Percentiles rank a stretch among this genome's conserved stretches.
Conservation (phyloP, 495 filamentous ascomycete genomes). For the Xeromyces bisporus region DNA sequence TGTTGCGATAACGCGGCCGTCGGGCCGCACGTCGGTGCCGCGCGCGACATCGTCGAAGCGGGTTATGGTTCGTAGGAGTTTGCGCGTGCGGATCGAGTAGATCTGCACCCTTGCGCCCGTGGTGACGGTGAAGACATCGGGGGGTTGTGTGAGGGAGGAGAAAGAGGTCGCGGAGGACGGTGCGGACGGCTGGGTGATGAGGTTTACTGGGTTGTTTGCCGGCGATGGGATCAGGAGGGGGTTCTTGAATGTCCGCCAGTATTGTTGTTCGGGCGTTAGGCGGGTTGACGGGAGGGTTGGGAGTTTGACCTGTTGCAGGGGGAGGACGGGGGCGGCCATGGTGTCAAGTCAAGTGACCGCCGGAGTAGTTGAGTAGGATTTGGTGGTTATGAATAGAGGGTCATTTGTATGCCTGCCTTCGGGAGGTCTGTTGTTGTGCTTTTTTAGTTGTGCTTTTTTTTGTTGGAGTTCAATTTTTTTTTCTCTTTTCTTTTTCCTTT, state of each 20-base stretch:
- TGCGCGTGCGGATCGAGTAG: conserved; percentile 74
- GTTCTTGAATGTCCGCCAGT: conserved; percentile 88
- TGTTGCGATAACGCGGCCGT: conserved; percentile 76
- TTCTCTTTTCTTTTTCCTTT: conserved; percentile 1
- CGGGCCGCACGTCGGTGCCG: conserved; percentile 68
- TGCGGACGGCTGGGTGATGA: conserved; percentile 62
- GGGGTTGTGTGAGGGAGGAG: conserved; percentile 28
- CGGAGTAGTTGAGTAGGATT: too few species aligned
- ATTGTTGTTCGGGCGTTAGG: conserved; percentile 73
- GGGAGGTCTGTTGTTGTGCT: too few species aligned
- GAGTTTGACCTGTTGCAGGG: conserved; percentile 69
- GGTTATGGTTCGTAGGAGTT: conserved; percentile 78
- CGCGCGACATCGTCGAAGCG: conserved; percentile 81
- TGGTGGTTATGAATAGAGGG: too few species aligned
- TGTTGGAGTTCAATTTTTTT: conserved; percentile 2
- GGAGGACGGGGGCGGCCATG: conserved; percentile 82
- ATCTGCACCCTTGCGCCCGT: conserved; percentile 82
- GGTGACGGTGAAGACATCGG: conserved; percentile 81
- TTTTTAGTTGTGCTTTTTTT: too few species aligned
- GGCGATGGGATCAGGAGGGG: conserved; percentile 73
- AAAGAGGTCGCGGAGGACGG: conserved; percentile 30
- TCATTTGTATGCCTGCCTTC: too few species aligned
- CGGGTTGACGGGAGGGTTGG: conserved; percentile 36
- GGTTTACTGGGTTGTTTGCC: conserved; percentile 66
- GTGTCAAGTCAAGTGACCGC: too few species aligned